Evolutionary conservation across 2,329 filamentous ascomycete species (phyloP).

Genomic region (Coleophoma crateriformis): DNA sequence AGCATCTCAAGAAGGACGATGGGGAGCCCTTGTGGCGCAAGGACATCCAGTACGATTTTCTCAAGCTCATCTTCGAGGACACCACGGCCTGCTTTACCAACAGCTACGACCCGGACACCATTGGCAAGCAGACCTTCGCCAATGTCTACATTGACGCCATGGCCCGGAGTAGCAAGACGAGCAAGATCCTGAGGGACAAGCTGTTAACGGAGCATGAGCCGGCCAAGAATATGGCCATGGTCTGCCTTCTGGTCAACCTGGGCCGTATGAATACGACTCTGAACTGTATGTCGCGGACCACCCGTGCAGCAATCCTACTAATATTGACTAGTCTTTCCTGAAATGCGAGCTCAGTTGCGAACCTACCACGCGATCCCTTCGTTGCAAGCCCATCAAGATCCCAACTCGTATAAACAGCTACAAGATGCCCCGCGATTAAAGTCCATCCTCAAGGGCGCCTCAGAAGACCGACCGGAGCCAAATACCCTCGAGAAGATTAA

Average conservation of each 20-base stretch:
- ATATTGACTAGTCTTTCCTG: constrained; percentile 75
- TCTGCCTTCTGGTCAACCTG: constrained; percentile 93
- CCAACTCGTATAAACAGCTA: constrained; percentile 94
- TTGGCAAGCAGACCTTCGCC: constrained; percentile 73
- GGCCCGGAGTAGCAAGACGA: constrained; percentile 97
- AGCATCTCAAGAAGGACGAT: constrained; percentile 83
- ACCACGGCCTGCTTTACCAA: constrained; percentile 78
- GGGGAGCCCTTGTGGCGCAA: constrained; percentile 81
- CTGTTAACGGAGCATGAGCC: constrained; percentile 85
- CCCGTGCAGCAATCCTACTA: constrained; percentile 11
- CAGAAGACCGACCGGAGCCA: constrained; percentile 85
- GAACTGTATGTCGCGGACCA: constrained; percentile 63
- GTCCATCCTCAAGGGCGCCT: constrained; percentile 94
- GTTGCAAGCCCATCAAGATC: constrained; percentile 88
- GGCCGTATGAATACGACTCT: constrained; percentile 98
- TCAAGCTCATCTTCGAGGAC: constrained; percentile 75
- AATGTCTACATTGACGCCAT: constrained; percentile 98
- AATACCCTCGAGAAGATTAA: constrained; percentile 80
- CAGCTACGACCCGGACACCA: constrained; percentile 62
- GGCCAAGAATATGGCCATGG: constrained; percentile 98
- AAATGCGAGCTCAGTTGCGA: constrained; percentile 95
- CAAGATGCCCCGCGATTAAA: constrained; percentile 95
- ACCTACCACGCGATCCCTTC: constrained; percentile 98
- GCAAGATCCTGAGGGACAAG: constrained; percentile 97
- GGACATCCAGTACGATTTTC: constrained; percentile 85